Conservation (phyloP, 306 rosid genomes). For the Canavalia ensiformis region DNA sequence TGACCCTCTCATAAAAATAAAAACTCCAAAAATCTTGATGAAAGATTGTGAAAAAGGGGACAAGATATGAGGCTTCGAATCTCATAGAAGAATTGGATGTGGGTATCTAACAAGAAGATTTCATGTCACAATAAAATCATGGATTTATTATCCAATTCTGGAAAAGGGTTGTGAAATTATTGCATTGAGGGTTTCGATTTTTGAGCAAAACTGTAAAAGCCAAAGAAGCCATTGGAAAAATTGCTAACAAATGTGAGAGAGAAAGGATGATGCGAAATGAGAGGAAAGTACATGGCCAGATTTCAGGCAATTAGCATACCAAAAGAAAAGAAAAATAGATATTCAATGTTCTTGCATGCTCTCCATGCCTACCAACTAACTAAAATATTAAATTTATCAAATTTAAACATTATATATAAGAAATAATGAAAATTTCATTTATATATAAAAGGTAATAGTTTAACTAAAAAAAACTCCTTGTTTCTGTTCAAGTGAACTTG, state of each 20-base stretch:
- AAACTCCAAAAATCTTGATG: slow-evolving; percentile 32
- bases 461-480: too few relatives aligned
- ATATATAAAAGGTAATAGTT: too few relatives aligned
- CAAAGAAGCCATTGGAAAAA: not conserved
- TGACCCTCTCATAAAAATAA: slow-evolving; percentile 62
- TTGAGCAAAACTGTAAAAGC: slow-evolving; percentile 23
- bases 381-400: not conserved
- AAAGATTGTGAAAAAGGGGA: slow-evolving; percentile 7
- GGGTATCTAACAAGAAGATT: not conserved
- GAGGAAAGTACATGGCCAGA: slow-evolving; percentile 59
- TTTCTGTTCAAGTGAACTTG: too few relatives aligned
- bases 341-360: slow-evolving; percentile 46
- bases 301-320: slow-evolving; percentile 45
- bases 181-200: not conserved
- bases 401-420: not conserved
- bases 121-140: not conserved
- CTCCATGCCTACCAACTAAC: slow-evolving; percentile 42
- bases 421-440: too few relatives aligned
- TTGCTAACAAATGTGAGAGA: slow-evolving; percentile 43
- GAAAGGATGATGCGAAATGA: slow-evolving; percentile 53
- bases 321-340: slow-evolving; percentile 16
- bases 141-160: not conserved
- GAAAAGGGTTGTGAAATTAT: not conserved
- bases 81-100: not conserved
- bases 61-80: not conserved